Evolutionary conservation across 768 basidiomycete species (phyloP), one percentile per base, ranked within the genome.

Genomic region (Collybiopsis luxurians): DNA sequence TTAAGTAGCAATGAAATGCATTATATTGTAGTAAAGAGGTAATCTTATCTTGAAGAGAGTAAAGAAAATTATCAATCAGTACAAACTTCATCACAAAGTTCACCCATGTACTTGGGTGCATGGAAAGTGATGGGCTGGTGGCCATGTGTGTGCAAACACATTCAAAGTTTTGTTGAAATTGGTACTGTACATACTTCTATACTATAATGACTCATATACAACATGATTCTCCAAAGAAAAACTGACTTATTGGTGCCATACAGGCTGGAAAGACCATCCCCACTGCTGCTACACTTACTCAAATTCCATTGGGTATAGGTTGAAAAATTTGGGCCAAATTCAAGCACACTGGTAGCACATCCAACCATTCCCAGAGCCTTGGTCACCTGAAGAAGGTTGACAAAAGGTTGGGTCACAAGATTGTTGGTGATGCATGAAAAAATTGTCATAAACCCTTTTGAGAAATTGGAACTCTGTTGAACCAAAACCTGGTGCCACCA

Each of bases 401-500:
- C n/a, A n/a, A n/a, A n/a, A n/a, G n/a, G n/a, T n/a, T n/a, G n/a
- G n/a, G 12, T 24, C 52, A 28, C 4, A 26, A 28, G 19, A 17
- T 59, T 34, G 30, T 59, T 12, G 50, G 45, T 11, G 43, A 54
- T 27, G 57, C 57, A 19, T 3, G 2, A 19, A 36, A 46, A 27
- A 34, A 59, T 21, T 55, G 60, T 28, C 57, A 46, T n/a, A 39
- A 34, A 45, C 60, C 60, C n/a, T 58, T 63, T 49, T 12, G 26
- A 15, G 55, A 59, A 21, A 58, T 63, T 45, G 53, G 57, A 23
- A 63, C 45, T 4, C 45, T 23, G 50, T 64, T 21, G 44, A 51
- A 31, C 50, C 60, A 43, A 39, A 36, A 40, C 42, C 60, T 38
- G 52, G 55, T 42, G 56, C 48, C 19, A 40, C 24, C 17, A 46